Base-by-base conservation (phyloP, 2,329 filamentous ascomycete species). In the Monosporascus sp. region DNA sequence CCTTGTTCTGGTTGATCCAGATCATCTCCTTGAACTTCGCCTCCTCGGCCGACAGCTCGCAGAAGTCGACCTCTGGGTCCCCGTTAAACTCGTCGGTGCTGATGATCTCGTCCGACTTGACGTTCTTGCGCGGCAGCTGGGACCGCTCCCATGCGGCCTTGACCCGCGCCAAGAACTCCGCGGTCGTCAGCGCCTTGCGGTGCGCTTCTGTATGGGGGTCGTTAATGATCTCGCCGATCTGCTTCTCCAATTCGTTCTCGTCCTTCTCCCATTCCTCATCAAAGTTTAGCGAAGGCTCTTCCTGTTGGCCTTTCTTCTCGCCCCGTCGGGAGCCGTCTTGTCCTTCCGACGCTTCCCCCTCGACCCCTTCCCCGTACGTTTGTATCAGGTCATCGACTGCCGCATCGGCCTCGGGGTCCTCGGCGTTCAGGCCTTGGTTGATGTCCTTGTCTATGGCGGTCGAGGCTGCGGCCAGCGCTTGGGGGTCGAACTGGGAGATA, bases 1-100 rank as follows among this genome's bases (percentile, higher is more conserved):
- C 90, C 67, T 94, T 91, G 70, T 99, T 97, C 67, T 92, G 86
- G 55, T 93, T 92, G 44, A 96, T 85, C 94, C 94, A 99, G 50
- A 97, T 89, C 55, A 85, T 84, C 69, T 97, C 92, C 69, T 97
- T 97, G 65, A 91, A 83, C 36, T 81, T 81, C 2, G 86, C 82
- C 72, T 97, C 92, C 3, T 83, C 81, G 1, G 86, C 81, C 0
- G 80, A 81, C 5, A 97, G 78, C 37, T 91, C 72, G 65, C 92
- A 96, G 62, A 88, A 88, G 54, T 80, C 75, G 5, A 99, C 90
- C 69, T 99, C 94, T 0, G 86, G 87, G 57, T 99, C 94, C 62
- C 95, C 85, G 38, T 86, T 89, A 64, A 97, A 97, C 65, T 97
- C 92, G 53, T 88, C 82, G 53, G 89, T 88, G 49, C 80, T 83